Percentiles rank a stretch among this genome's conserved stretches.
Conservation (phyloP, 2,329 filamentous ascomycete genomes). For the Fusarium musae region DNA sequence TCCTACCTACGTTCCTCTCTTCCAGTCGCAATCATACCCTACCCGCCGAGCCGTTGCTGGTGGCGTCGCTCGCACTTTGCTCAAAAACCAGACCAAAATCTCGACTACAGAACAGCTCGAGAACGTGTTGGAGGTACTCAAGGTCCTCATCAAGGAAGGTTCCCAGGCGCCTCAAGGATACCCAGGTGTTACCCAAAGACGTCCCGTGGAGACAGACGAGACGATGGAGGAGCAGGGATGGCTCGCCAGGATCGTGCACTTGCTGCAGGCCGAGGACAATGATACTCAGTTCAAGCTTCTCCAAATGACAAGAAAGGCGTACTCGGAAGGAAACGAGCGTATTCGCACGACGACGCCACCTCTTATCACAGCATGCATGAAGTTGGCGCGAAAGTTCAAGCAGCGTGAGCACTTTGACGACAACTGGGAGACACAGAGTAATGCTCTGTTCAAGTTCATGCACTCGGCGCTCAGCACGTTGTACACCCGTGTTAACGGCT, state of each 20-base stretch:
- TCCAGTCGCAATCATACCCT: slow-evolving; percentile 91
- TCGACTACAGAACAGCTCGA: slow-evolving; percentile 82
- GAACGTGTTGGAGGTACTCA: slow-evolving; percentile 86
- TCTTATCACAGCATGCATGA: slow-evolving; percentile 88
- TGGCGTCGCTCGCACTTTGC: slow-evolving; percentile 84
- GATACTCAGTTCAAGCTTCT: slow-evolving; percentile 95
- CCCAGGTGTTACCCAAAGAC: slow-evolving; percentile 80
- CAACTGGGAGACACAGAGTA: slow-evolving; percentile 72
- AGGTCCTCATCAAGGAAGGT: slow-evolving; percentile 93
- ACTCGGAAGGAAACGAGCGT: slow-evolving; percentile 90
- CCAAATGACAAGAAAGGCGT: slow-evolving; percentile 87
- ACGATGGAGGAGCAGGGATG: slow-evolving; percentile 98
- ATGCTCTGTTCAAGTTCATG: slow-evolving; percentile 93
- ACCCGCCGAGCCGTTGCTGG: slow-evolving; percentile 91
- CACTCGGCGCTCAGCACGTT: slow-evolving; percentile 88
- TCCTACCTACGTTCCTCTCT: slow-evolving; percentile 89
- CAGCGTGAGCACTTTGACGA: slow-evolving; percentile 83
- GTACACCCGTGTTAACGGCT: slow-evolving; percentile 82
- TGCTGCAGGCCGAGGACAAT: slow-evolving; percentile 85
- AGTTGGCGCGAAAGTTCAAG: slow-evolving; percentile 90
- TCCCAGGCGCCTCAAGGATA: slow-evolving; percentile 86
- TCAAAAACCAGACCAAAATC: slow-evolving; percentile 84
- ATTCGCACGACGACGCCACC: slow-evolving; percentile 96
- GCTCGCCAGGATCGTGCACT: slow-evolving; percentile 91
- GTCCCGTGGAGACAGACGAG: slow-evolving; percentile 88